Evolutionary conservation across 2,329 filamentous ascomycete species (phyloP), one percentile per base, ranked within the genome.

Genomic region (Thielaviopsis populi): DNA sequence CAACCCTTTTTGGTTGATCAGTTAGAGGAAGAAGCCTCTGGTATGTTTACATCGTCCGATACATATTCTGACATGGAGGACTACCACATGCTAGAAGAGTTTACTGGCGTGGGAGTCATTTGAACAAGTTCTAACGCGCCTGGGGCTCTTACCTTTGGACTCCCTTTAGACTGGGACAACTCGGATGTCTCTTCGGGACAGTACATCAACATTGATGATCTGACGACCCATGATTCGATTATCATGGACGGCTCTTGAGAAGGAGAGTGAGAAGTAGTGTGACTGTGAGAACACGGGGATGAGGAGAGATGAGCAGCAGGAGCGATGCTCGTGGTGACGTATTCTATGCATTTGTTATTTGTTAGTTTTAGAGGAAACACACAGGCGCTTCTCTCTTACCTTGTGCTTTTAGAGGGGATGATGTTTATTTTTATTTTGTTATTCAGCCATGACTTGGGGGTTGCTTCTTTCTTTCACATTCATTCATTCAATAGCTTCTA

Each of bases 1-100:
- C 76, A 75, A 43, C 75, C 74, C 59, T 72, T 86, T n/a, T 75
- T 80, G 53, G 76, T 83, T 17, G 81, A 83, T 59, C 79, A 83
- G 66, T 70, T 81, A 63, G 81, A 83, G 66, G 81, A 83, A 62
- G 81, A 83, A 63, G 80, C 74, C 68, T 83, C 81, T 68, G 81
- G 81, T 82, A 80, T 74, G 80, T 79, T 27, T 10, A 63, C 22
- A 41, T 56, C 53, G 17, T 56, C 53, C 30, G 53, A 56, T 56
- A 56, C 53, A 27, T 56, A 37, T 56, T 56, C 59, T 61, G 41
- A 61, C n/a, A 13, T 48, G n/a, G 53, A 56, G n/a, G 53, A 56
- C 27, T 56, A 56, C 27, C 30, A 56, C 15, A 56, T 56, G 53
- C n/a, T 56, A 10, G 42, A 40, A 37, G n/a, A 11, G 17, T 33